phyloP scores from a whole-genome alignment of 1,284 basidiomycete species.

The Anthracocystis panici-leucophaei region DNA sequence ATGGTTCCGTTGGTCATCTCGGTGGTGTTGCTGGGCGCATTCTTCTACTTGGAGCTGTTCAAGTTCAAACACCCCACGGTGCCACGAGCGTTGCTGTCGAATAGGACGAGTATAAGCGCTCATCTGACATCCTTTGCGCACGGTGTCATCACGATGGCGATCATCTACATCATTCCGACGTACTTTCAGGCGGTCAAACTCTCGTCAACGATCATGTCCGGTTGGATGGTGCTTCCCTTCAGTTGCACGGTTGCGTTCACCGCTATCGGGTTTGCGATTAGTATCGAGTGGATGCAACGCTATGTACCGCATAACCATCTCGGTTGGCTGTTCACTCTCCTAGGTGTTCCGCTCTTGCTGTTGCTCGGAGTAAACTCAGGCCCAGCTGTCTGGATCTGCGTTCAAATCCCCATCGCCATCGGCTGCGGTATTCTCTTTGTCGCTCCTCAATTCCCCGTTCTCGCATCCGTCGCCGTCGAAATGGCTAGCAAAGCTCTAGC shows the following conservation, averaged over 20 bases:
- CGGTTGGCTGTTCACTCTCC: constrained; percentile 44
- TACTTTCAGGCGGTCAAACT: constrained; percentile 47
- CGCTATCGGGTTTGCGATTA: constrained; percentile 37
- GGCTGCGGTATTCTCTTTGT: constrained; percentile 47
- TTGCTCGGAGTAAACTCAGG: constrained; percentile 26
- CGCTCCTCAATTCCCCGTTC: constrained; percentile 44
- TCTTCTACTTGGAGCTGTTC: constrained; percentile 43
- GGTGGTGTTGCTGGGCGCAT: constrained; percentile 22
- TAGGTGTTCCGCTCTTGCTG: constrained; percentile 32
- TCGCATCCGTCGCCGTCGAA: constrained; percentile 28
- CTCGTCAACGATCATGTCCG: constrained; percentile 33
- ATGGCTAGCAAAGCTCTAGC: constrained; percentile 35
- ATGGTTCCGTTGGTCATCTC: constrained; percentile 32
- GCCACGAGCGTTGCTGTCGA: constrained; percentile 24
- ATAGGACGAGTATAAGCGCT: constrained; percentile 25
- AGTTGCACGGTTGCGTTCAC: constrained; percentile 35
- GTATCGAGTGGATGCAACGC: constrained; percentile 29
- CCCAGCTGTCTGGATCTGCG: constrained; percentile 24
- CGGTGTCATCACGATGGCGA: constrained; percentile 43
- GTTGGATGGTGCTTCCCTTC: constrained; percentile 47
- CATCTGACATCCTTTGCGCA: constrained; percentile 35
- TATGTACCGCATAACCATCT: constrained; percentile 48
- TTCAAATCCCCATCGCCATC: constrained; percentile 39
- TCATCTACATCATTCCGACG: constrained; percentile 48
- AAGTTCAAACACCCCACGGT: constrained; percentile 30